Percentiles rank a stretch among this genome's conserved stretches.
phyloP scores from a whole-genome alignment of 2,329 filamentous ascomycete genomes.

The Lachnellula willkommii region DNA sequence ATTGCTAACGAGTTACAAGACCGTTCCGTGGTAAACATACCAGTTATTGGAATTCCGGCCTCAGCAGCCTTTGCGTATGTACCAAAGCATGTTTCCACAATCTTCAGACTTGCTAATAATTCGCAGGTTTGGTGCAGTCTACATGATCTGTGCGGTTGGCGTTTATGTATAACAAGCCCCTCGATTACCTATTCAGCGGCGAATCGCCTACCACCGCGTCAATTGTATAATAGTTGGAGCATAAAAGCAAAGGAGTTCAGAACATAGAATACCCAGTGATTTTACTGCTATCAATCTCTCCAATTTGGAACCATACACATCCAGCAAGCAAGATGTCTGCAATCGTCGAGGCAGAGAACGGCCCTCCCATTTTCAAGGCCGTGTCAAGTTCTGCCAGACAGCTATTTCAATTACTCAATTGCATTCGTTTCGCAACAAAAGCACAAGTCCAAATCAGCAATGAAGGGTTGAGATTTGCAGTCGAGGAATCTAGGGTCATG shows the following conservation, averaged over 20 bases:
- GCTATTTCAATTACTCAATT: constrained; percentile 58
- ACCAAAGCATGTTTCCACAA: background rate
- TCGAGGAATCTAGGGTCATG: constrained; percentile 84
- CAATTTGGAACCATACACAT: background rate
- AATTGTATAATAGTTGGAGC: constrained; percentile 30
- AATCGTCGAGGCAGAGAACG: constrained; percentile 18
- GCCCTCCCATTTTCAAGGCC: constrained; percentile 61
- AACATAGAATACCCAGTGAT: constrained; percentile 16
- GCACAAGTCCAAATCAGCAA: constrained; percentile 70
- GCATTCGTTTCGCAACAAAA: constrained; percentile 51
- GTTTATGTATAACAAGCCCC: constrained; percentile 72
- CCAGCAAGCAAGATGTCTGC: constrained; percentile 25
- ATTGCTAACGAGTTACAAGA: constrained; percentile 47
- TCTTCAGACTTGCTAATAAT: constrained; percentile 12
- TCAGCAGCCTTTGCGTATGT: constrained; percentile 85
- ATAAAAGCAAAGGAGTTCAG: constrained; percentile 26
- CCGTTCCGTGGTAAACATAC: constrained; percentile 71
- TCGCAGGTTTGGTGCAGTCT: constrained; percentile 81
- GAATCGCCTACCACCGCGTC: constrained; percentile 23
- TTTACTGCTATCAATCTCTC: constrained; percentile 6
- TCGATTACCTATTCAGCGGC: constrained; percentile 15
- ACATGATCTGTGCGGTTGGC: constrained; percentile 98
- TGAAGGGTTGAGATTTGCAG: constrained; percentile 80
- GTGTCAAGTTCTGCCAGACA: constrained; percentile 74
- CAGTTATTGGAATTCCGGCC: constrained; percentile 75